Evolutionary conservation across 306 rosid genomes (phyloP), one percentile per base, ranked within the genome.

Genomic region (Cucurbita pepo): DNA sequence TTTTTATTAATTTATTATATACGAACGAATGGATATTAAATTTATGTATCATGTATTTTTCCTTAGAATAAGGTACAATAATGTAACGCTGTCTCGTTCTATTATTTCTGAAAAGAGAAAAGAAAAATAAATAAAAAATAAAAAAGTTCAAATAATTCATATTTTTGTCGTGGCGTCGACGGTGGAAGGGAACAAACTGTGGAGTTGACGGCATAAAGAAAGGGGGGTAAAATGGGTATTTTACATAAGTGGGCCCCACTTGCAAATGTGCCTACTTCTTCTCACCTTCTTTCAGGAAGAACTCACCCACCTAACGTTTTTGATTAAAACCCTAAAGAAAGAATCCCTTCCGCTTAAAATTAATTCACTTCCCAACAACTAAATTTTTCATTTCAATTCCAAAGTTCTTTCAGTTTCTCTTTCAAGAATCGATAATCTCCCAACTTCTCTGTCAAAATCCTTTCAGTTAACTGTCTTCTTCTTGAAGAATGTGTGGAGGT

Each of bases 401-500:
- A 37, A 50, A 15, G 6, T 30, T 43, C 5, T 13, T 53, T 10
- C 14, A 36, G 18, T 71, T 54, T 19, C 76, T 18, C 38, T 30
- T 30, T 44, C 50, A 38, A 21, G 37, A 10, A 5, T 21, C 64
- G 7, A 14, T 38, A 72, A 38, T 7, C 14, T 37, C 12, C 51
- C 16, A 40, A 5, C 7, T 71, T 52, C 21, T 18, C 75, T 71
- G 6, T 54, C 61, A 18, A 52, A 34, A 71, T 50, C 47, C 10
- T 25, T 45, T 44, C 43, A 54, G 9, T 40, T 38, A 6, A 38
- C 56, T 22, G 67, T 5, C 56, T 56, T 3, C 60, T 37, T 55
- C 63, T 53, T 73, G 5, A 59, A 36, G 6, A 75, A 95, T 95
- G 99, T 95, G 99, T 78, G 99, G 99, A 56, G 99, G 99, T 59